Conservation (phyloP, 495 filamentous ascomycete species). For the Lasiosphaeria hispida region DNA sequence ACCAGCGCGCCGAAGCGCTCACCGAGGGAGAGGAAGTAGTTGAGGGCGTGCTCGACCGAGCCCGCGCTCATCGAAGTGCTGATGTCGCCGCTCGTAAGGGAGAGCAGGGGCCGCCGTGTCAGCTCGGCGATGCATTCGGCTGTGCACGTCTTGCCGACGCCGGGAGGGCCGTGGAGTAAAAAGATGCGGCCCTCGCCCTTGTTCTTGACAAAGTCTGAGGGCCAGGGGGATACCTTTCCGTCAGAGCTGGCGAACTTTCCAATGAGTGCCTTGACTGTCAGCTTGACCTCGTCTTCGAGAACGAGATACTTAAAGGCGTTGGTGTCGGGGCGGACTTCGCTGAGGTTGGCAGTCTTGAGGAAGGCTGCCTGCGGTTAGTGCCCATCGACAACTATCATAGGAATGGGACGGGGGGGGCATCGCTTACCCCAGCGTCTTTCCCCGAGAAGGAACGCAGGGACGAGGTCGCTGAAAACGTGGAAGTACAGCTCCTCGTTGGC, state of each 20-base stretch:
- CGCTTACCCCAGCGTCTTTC: conserved; percentile 37
- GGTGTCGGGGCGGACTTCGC: conserved; percentile 22
- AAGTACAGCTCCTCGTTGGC: conserved; percentile 32
- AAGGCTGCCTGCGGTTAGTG: conserved; percentile 3
- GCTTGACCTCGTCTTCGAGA: conserved; percentile 39
- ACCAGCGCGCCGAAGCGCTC: conserved; percentile 45
- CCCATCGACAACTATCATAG: not conserved
- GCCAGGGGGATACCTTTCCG: conserved; percentile 32
- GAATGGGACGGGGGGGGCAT: not conserved
- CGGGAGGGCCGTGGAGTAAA: conserved; percentile 53
- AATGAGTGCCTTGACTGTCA: conserved; percentile 42
- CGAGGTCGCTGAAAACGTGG: conserved; percentile 29
- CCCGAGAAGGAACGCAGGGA: conserved; percentile 39
- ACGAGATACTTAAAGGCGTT: conserved; percentile 42
- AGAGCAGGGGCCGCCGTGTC: conserved; percentile 36
- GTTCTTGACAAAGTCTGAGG: conserved; percentile 43
- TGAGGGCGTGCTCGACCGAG: conserved; percentile 36
- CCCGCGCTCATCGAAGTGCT: conserved; percentile 23
- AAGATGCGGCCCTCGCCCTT: conserved; percentile 52
- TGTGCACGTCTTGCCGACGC: conserved; percentile 51
- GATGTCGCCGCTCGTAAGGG: conserved; percentile 41
- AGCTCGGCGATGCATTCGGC: conserved; percentile 45
- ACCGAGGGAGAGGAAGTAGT: conserved; percentile 40
- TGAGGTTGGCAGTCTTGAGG: conserved; percentile 20
- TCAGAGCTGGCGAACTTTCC: conserved; percentile 37